phyloP scores from a whole-genome alignment of 176 grass and related monocot species.

The Oryza longistaminata region DNA sequence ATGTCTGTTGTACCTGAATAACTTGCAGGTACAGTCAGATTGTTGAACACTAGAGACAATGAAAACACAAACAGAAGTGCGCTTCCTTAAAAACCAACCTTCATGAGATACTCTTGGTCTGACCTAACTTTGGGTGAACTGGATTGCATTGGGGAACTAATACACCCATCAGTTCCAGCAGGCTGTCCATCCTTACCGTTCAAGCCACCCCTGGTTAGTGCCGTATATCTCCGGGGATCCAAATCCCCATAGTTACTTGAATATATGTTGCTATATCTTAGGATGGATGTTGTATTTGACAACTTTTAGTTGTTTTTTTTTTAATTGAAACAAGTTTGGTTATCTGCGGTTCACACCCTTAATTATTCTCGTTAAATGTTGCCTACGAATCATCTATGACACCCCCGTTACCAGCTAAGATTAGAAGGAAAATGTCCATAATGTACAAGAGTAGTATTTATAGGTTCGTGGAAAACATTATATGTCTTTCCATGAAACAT shows the following conservation, averaged over 20 bases:
- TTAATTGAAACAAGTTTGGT: too few species aligned
- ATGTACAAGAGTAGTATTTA: too few species aligned
- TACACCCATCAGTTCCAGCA: conserved; percentile 71
- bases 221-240: conserved; percentile 75
- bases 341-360: too few species aligned
- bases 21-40: conserved; percentile 51
- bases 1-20: conserved; percentile 79
- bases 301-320: too few species aligned
- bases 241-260: conserved; percentile 74
- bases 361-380: too few species aligned
- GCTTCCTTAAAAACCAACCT: conserved; percentile 54
- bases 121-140: conserved; percentile 76
- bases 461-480: too few species aligned
- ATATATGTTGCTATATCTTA: too few species aligned
- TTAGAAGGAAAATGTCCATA: too few species aligned
- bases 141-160: conserved; percentile 85
- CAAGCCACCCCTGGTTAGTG: conserved; percentile 56
- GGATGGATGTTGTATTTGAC: too few species aligned
- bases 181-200: conserved; percentile 84
- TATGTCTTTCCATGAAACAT: too few species aligned
- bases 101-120: conserved; percentile 83
- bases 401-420: too few species aligned
- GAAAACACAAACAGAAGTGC: background rate
- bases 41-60: conserved; percentile 24
- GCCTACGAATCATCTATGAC: too few species aligned